Base-by-base conservation (phyloP, 495 filamentous ascomycete genomes). In the Tricharina praecox region DNA sequence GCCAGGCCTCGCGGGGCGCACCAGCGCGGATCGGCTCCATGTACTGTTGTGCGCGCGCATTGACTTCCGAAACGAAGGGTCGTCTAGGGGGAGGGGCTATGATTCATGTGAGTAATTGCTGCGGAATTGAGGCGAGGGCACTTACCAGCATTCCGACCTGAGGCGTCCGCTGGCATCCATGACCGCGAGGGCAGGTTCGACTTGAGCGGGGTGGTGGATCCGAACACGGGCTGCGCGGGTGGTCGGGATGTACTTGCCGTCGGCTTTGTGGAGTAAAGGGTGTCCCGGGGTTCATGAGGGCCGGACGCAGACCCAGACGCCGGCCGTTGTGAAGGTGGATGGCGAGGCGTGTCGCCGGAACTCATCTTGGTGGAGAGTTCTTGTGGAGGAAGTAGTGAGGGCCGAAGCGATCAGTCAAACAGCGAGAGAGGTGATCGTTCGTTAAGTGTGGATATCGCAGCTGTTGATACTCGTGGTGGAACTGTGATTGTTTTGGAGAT, bases 121-220 rank as follows among this genome's bases (percentile, higher is more conserved):
- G 7, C 3, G 20, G 47, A 25, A 20, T 19, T 16, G 23, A 18
- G 13, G 13, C 24, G 11, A n/a, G 18, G 15, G 23, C n/a, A 52
- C 44, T 47, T 28, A 53, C 49, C 45, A 19, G 25, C 49, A 32
- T n/a, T n/a, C n/a, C n/a, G n/a, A n/a, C n/a, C 28, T 32, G 28
- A 13, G 28, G 7, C 13, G 28, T 32, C 13, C 28, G 7, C 28
- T 32, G 28, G 7, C 28, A 7, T 32, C 28, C 7, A 32, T 13
- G 28, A 13, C 13, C 28, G 7, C 13, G 28, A 32, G 32, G 20
- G 18, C 21, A 58, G 11, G 37, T 40, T 23, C 3, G 55, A 48
- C 39, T 45, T 55, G 52, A 54, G 56, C n/a, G 57, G 57, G 2
- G 57, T 60, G n/a, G 52, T 55, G 10, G 49, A 56, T 19, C 56